Evolutionary conservation across 768 basidiomycete species (phyloP).

Genomic region (Panaeolus cyanescens): DNA sequence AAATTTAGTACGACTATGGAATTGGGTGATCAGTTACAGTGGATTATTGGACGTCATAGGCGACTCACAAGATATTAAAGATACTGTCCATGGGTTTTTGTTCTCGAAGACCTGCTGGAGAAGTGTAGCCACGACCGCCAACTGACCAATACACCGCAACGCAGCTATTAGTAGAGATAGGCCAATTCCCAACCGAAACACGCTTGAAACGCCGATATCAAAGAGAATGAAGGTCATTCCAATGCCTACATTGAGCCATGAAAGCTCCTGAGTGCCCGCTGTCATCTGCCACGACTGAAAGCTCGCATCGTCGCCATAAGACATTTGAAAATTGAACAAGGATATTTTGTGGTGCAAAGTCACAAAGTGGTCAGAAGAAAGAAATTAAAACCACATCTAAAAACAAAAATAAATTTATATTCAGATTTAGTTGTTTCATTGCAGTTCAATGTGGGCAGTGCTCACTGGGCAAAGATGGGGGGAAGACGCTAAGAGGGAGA

Average conservation of each 20-base stretch:
- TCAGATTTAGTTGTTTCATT: not conserved
- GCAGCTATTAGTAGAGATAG: constrained; percentile 69
- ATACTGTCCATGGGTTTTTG: constrained; percentile 73
- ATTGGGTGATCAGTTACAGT: not conserved
- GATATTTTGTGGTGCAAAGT: not conserved
- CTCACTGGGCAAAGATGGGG: not conserved
- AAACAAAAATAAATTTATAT: not conserved
- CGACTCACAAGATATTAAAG: constrained; percentile 68
- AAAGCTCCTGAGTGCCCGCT: constrained; percentile 30
- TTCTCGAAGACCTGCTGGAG: constrained; percentile 77
- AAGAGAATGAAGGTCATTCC: constrained; percentile 77
- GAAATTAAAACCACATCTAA: not conserved
- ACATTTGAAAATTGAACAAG: not conserved
- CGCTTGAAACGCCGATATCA: constrained; percentile 64
- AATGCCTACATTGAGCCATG: constrained; percentile 76
- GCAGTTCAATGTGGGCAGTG: not conserved
- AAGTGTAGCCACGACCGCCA: constrained; percentile 70
- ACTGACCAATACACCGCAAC: constrained; percentile 74
- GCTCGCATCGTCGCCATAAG: not conserved
- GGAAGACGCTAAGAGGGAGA: not conserved
- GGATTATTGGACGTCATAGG: not conserved
- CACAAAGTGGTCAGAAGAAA: not conserved
- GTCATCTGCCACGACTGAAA: not conserved
- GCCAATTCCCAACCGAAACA: constrained; percentile 70
- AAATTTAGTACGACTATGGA: constrained; percentile 65